Evolutionary conservation across 257 asterid species (phyloP), one percentile per base, ranked within the genome.

Genomic region (Buddleja alternifolia): DNA sequence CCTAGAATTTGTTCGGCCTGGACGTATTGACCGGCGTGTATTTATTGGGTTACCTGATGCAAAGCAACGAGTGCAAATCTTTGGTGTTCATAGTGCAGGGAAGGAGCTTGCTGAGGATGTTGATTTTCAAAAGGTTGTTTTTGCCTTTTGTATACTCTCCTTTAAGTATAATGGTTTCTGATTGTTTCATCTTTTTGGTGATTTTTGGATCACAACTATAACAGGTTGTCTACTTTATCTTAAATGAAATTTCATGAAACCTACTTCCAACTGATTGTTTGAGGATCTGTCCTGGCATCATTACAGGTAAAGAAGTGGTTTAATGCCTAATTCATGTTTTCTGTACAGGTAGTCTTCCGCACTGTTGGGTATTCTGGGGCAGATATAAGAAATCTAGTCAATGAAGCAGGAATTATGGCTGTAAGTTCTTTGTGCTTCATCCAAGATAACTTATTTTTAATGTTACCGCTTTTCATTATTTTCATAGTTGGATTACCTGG

Each of bases 351-450:
- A 23, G 99, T 90, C 64, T 93, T 93, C 70, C 97, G 99, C 75
- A 93, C 99, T 53, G 97, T 87, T 47, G 97, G 99, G 63, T 93
- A 88, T 83, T 93, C 99, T 51, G 99, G 99, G 57, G 97, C 99
- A 58, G 99, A 90, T 78, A 88, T 93, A 77, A 83, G 97, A 70
- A 90, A 93, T 78, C 82, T 93, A 72, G 93, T 93, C 72, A 93
- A 93, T 75, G 97, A 93, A 86, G 96, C 99, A 55, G 96, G 90
- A 76, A 90, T 93, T 50, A 93, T 93, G 99, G 70, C 99, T 73
- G 99, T 93, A 87, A 93, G 99, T 76, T 66, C 64, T 73, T 62
- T 48, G 57, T 34, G 60, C 64, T 53, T 67, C 47, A 36, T 46
- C 66, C 53, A 40, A 17, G 45, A 75, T 39, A 34, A 69, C 17